Base-by-base conservation (phyloP, 768 basidiomycete genomes). In the Phylloporus sp. region DNA sequence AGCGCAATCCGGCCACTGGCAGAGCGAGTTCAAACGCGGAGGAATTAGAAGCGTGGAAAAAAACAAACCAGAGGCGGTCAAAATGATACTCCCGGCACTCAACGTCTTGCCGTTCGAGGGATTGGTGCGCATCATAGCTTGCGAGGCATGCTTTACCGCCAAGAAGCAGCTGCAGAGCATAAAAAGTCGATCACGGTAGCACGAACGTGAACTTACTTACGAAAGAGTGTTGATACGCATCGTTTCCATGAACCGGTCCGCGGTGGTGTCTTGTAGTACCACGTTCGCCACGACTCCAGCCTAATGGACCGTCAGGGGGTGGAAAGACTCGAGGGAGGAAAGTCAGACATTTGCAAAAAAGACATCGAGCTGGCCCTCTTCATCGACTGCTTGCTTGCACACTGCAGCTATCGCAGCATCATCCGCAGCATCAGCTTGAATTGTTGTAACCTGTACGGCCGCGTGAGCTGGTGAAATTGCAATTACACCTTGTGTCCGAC, bases 311-410 rank as follows among this genome's bases (percentile, higher is more conserved):
- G 32, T 48, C 32, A 62, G 39, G 22, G n/a, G 27, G 35, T 20
- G 33, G 17, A 26, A 44, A n/a, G 17, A 44, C 33, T 18, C 34
- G n/a, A 1, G 29, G 34, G 20, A 37, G 14, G 46, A 29, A 21
- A 10, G 22, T 46, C 80, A 42, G 59, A 90, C 93, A 63, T 97
- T 96, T 27, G 94, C 94, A 62, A 93, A 97, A 74, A 96, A 96
- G 53, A 94, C 82, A 55, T 97, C 94, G 11, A 97, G 73, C 49
- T 81, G 77, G 9, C 92, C 91, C 61, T 94, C 84, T 50, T 96
- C 91, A 34, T 77, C 67, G 26, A 91, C 58, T 3, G 86, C 90
- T 47, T 72, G 81, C 46, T 83, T 69, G 63, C 92, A 91, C 2
- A 92, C 63, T 6, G 66, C 68, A 18, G 78, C 71, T 46, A 96